Evolutionary conservation across 148 eudicot genomes (phyloP), one percentile per base, ranked within the genome.

Genomic region (Camellia sinensis): DNA sequence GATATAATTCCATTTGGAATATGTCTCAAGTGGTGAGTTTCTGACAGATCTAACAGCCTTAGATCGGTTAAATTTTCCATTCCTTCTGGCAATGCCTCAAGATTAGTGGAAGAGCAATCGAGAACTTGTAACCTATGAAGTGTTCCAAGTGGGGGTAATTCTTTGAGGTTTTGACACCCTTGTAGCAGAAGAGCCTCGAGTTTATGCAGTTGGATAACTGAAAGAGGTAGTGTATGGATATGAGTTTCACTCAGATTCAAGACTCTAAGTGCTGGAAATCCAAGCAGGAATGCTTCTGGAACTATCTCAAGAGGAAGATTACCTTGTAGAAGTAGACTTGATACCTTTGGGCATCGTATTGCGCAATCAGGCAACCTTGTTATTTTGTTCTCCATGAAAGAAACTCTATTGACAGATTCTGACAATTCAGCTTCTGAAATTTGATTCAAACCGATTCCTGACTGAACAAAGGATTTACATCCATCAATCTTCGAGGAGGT

Each of bases 251-350:
- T 72, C 8, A 80, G 41, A 80, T 71, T 80, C 40, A 80, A 17
- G 13, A 74, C 78, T 37, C 62, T 59, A 6, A 80, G 69, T 0
- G 37, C 40, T 10, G 6, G 73, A 22, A 80, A 41, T 50, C 48
- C 59, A 1, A 21, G 60, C 21, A 80, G 19, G 69, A 80, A 71
- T 18, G 5, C 60, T 44, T 63, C 48, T 10, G 82, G 71, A 17
- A 80, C 50, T n/a, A 11, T 29, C 29, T 29, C 8, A 21, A 80
- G 67, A 14, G 3, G 13, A 71, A 19, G 37, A 21, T 61, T 63
- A 80, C 69, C 77, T 19, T 63, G 77, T 19, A 80, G 62, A 22
- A 80, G 77, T 29, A 80, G 14, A 74, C 62, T 59, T 29, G 69
- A 18, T 18, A 60, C 41, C 61, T 80, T n/a, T n/a, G 82, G 68